These are phyloP conservation scores for Fusarium sulawesiense DNA, from an alignment of 2,329 filamentous ascomycete genomes.

Conservation along the genomic window DNA sequence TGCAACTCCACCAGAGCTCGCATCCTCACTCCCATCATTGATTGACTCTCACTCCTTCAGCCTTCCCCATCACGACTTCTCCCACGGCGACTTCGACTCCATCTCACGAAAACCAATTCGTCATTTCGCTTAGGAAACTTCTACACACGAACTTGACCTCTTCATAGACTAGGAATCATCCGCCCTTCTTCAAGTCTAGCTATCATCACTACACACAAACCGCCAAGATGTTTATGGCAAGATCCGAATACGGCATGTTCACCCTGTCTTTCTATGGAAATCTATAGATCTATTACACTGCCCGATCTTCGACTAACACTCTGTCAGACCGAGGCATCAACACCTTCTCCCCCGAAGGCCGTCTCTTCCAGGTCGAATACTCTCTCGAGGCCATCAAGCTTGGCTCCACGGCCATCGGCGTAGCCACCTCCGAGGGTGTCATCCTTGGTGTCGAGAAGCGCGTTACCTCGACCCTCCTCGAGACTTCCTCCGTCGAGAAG, in stretches of 20 bases:
- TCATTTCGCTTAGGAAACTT: not conserved
- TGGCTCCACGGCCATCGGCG: constrained; percentile 96
- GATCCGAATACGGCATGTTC: constrained; percentile 96
- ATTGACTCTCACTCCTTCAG: constrained; percentile 26
- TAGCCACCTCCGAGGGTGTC: constrained; percentile 94
- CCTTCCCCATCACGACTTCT: constrained; percentile 12
- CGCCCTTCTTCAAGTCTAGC: constrained; percentile 24
- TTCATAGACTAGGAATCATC: constrained; percentile 11
- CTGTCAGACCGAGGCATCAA: constrained; percentile 93
- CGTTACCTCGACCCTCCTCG: constrained; percentile 95
- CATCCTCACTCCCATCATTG: constrained; percentile 36
- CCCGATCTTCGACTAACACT: constrained; percentile 31
- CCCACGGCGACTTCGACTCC: constrained; percentile 1
- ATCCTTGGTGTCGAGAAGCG: constrained; percentile 99
- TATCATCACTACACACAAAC: constrained; percentile 38
- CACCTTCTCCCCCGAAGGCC: constrained; percentile 99
- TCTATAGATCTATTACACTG: constrained; percentile 9
- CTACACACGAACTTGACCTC: not conserved
- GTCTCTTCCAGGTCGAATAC: constrained; percentile 99
- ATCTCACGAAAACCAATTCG: not conserved
- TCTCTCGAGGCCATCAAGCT: constrained; percentile 99
- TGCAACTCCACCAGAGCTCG: constrained; percentile 47
- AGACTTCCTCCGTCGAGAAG: constrained; percentile 98
- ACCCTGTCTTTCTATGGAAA: constrained; percentile 35
- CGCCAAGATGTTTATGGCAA: constrained; percentile 97